These are phyloP conservation scores for Aspergillus sojae DNA, from an alignment of 2,329 filamentous ascomycete species.

Conservation along the genomic window DNA sequence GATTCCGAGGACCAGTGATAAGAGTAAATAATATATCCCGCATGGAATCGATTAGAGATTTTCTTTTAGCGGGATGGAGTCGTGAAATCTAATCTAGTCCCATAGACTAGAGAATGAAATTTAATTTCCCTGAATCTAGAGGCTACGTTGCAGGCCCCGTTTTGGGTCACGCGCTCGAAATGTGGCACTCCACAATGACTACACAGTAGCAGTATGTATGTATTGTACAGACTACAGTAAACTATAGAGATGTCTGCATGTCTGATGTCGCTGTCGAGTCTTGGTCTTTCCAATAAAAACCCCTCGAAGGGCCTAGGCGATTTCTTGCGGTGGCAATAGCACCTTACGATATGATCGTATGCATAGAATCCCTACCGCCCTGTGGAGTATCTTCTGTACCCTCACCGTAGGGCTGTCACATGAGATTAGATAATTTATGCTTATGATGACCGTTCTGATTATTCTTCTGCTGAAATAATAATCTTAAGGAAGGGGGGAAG, in stretches of 20 bases:
- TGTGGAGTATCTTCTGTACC: not conserved
- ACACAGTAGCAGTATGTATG: not conserved
- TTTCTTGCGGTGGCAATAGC: not conserved
- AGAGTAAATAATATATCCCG: not conserved
- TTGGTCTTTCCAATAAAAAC: not conserved
- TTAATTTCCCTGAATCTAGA: not conserved
- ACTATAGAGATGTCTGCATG: not conserved
- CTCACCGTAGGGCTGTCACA: not conserved
- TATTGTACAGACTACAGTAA: not conserved
- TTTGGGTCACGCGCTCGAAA: not conserved
- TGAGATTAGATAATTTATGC: not conserved
- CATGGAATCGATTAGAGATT: not conserved
- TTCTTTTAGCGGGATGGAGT: not conserved
- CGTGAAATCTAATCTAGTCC: not conserved
- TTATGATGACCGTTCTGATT: not conserved
- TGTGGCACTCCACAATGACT: slow-evolving; percentile 3
- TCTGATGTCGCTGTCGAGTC: not conserved
- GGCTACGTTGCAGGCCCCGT: not conserved
- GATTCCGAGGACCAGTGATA: not conserved
- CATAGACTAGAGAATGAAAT: not conserved
- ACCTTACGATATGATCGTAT: not conserved
- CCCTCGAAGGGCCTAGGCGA: not conserved
- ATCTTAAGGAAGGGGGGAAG: not conserved
- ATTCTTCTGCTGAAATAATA: not conserved
- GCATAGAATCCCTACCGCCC: not conserved